Evolutionary conservation across 2,329 filamentous ascomycete species (phyloP).

Genomic region (Colletotrichum neosansevieriae): DNA sequence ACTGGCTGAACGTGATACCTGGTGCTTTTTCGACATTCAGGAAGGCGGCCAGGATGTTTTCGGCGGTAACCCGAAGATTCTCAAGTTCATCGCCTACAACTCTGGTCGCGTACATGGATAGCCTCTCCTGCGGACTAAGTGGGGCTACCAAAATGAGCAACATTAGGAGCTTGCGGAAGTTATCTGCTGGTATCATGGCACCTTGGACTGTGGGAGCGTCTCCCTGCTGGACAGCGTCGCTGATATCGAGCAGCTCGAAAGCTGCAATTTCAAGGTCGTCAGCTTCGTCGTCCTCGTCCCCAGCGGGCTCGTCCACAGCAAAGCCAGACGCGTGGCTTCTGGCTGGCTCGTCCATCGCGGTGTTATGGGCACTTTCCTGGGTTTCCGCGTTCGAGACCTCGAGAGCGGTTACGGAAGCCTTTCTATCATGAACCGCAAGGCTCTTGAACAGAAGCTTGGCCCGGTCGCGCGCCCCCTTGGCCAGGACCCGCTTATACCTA

Average conservation of each 20-base stretch:
- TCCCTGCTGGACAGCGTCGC: constrained; percentile 69
- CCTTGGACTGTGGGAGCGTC: constrained; percentile 65
- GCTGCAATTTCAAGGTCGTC: constrained; percentile 77
- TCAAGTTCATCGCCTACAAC: constrained; percentile 68
- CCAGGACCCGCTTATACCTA: constrained; percentile 73
- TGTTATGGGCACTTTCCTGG: neutral
- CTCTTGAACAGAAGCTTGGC: constrained; percentile 77
- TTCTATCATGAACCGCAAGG: constrained; percentile 77
- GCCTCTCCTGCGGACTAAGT: constrained; percentile 71
- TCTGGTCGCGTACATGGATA: constrained; percentile 71
- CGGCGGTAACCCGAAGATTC: constrained; percentile 70
- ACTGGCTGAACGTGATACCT: constrained; percentile 71
- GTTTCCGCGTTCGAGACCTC: constrained; percentile 18
- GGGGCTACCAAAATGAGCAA: constrained; percentile 76
- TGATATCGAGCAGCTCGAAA: constrained; percentile 74
- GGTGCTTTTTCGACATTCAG: constrained; percentile 73
- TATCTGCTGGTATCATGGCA: constrained; percentile 80
- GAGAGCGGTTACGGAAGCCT: constrained; percentile 52
- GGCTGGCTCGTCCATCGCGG: constrained; percentile 28
- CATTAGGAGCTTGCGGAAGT: constrained; percentile 78
- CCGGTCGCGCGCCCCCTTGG: constrained; percentile 67
- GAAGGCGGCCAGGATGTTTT: constrained; percentile 75
- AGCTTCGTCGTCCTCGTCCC: constrained; percentile 63
- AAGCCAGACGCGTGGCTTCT: constrained; percentile 54
- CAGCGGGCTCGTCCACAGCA: constrained; percentile 58